Conservation (phyloP, 2,329 filamentous ascomycete species). For the Penicillium decumbens region DNA sequence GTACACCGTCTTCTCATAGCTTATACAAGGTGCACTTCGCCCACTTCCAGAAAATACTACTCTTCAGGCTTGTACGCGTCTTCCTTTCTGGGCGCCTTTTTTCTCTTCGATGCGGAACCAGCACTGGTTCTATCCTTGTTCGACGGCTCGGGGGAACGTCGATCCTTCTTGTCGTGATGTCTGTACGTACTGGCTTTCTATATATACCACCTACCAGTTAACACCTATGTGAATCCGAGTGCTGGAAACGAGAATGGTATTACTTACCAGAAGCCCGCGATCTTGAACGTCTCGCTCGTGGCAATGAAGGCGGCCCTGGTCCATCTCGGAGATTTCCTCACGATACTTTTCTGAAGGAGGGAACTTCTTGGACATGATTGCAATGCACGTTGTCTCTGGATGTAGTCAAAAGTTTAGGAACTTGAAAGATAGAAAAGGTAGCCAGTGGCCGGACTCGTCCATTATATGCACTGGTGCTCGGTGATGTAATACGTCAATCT, state of each 20-base stretch:
- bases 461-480: neutral
- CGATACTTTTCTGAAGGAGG: conserved; percentile 4
- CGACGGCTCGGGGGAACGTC: conserved; percentile 17
- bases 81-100: conserved; percentile 5
- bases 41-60: neutral
- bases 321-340: conserved; percentile 9
- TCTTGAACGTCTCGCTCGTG: conserved; percentile 4
- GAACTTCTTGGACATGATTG: conserved; percentile 6
- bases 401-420: neutral
- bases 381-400: neutral
- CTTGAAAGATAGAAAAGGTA: neutral
- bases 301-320: conserved; percentile 5
- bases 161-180: conserved; percentile 5
- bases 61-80: conserved; percentile 3
- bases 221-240: neutral
- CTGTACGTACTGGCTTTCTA: neutral
- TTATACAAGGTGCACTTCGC: neutral
- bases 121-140: conserved; percentile 9
- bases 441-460: neutral
- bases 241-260: neutral
- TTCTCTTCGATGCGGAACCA: conserved; percentile 19
- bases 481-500: neutral
- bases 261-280: neutral
- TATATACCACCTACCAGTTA: neutral
- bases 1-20: neutral